Conservation (phyloP, 139 green algal species). For the Chlorella sp. region DNA sequence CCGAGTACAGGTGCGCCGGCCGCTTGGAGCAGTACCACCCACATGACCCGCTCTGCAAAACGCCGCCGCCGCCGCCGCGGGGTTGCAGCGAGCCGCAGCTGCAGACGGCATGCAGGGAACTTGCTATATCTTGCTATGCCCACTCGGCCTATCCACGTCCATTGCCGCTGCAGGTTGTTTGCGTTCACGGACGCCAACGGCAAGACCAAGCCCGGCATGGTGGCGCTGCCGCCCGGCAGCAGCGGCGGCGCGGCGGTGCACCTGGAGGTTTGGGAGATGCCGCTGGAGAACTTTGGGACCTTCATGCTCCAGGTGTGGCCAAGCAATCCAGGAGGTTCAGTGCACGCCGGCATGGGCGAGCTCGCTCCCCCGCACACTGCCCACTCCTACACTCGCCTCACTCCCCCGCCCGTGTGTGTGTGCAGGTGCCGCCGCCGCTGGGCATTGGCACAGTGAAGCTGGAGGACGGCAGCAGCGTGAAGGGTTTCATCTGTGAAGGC, state of each 20-base stretch:
- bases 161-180: conserved; percentile 39
- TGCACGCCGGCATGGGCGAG: no score
- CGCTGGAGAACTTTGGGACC: conserved; percentile 65
- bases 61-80: neutral
- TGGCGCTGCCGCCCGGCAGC: neutral
- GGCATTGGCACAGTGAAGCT: conserved; percentile 75
- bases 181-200: conserved; percentile 41
- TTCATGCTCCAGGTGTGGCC: conserved; percentile 49
- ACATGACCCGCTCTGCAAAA: no score
- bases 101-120: no score
- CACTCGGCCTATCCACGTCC: no score
- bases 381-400: no score
- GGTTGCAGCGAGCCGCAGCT: no score
- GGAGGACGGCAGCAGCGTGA: conserved; percentile 67
- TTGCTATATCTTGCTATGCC: no score
- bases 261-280: conserved; percentile 77
- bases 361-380: no score
- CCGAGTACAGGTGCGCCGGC: conserved; percentile 54
- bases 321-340: no score
- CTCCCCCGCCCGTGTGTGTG: neutral
- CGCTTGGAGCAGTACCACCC: no score
- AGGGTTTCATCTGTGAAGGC: conserved; percentile 76
- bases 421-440: conserved; percentile 59
- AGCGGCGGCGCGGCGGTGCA: conserved; percentile 46
- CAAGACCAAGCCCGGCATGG: conserved; percentile 55